These are phyloP conservation scores for Ophiostoma perfectum DNA, from an alignment of 2,329 filamentous ascomycete species.

Conservation along the genomic window DNA sequence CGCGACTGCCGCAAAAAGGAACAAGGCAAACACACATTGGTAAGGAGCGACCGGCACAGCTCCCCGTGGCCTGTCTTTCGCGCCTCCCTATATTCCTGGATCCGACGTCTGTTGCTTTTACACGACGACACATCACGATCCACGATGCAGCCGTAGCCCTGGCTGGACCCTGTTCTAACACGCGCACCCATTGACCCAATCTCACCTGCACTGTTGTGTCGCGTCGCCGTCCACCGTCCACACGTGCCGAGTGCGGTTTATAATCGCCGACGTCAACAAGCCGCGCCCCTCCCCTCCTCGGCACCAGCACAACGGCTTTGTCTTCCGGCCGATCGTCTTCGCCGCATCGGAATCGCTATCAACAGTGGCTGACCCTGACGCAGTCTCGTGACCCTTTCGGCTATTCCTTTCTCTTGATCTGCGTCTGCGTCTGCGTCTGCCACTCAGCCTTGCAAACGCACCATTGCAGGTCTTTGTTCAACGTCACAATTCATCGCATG, in stretches of 20 bases:
- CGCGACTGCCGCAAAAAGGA: conserved; percentile 17
- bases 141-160: not conserved
- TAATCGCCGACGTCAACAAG: conserved; percentile 15
- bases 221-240: conserved; percentile 2
- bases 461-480: conserved; percentile 12
- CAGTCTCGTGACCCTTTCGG: no score
- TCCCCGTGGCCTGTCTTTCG: not conserved
- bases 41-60: conserved; percentile 1
- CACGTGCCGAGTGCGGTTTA: conserved; percentile 11
- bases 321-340: not conserved
- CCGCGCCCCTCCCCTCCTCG: not conserved
- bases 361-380: not conserved
- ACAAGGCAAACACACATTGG: conserved; percentile 10
- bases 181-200: not conserved
- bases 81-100: not conserved
- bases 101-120: conserved; percentile 3
- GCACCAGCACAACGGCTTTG: not conserved
- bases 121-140: not conserved
- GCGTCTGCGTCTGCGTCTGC: no score
- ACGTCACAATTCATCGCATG: not conserved
- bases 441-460: conserved; percentile 17
- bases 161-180: not conserved
- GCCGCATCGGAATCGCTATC: not conserved
- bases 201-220: not conserved
- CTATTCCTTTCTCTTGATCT: no score